phyloP scores from a whole-genome alignment of 306 rosid species.

The Inga laurina region DNA sequence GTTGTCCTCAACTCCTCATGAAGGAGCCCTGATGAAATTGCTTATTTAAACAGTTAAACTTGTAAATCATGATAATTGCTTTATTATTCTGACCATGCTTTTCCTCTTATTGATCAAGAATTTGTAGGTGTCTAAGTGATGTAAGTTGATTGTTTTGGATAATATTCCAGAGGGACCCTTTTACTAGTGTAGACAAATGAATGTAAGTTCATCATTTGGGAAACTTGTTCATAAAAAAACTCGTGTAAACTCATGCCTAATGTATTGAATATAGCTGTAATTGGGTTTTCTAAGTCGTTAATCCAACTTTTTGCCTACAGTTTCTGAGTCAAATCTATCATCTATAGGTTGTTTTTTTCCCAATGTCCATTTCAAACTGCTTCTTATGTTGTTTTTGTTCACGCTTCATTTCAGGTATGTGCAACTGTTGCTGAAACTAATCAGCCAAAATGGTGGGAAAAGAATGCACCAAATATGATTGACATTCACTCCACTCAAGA shows the following conservation, averaged over 20 bases:
- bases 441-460: slow-evolving; percentile 99
- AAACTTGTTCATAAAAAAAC: background rate
- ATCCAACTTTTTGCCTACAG: background rate
- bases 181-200: slow-evolving; percentile 5
- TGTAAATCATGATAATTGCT: slow-evolving; percentile 4
- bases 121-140: background rate
- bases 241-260: background rate
- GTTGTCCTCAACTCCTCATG: background rate
- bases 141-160: slow-evolving; percentile 18
- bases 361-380: slow-evolving; percentile 19
- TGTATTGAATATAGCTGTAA: background rate
- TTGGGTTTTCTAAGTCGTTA: background rate
- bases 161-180: background rate
- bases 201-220: slow-evolving; percentile 8
- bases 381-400: slow-evolving; percentile 31
- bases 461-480: slow-evolving; percentile 84
- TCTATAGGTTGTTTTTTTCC: slow-evolving; percentile 20
- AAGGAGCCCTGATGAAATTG: background rate
- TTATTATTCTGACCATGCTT: background rate
- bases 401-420: slow-evolving; percentile 57
- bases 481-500: slow-evolving; percentile 97
- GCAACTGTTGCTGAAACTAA: slow-evolving; percentile 77
- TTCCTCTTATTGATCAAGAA: slow-evolving; percentile 3
- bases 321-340: slow-evolving; percentile 8
- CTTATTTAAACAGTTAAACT: background rate